A percentile compares a stretch with the other conserved stretches of the same genome.
Conservation (phyloP, 306 rosid species). For the Myrica gale region DNA sequence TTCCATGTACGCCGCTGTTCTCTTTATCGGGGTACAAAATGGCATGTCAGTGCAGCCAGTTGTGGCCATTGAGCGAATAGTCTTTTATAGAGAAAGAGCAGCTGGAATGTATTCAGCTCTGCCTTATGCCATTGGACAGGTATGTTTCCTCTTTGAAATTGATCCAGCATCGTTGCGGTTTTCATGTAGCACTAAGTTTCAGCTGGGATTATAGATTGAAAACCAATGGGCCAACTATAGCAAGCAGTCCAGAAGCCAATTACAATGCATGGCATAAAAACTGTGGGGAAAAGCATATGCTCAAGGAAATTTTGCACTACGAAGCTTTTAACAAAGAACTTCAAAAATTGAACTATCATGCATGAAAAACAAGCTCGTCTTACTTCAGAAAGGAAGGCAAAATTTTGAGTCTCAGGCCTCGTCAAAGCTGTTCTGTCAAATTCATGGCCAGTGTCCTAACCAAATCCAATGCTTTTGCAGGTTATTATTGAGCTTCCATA, state of each 20-base stretch:
- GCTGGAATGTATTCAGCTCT: constrained; percentile 90
- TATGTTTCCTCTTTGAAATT: constrained; percentile 7
- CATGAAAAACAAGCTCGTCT: not conserved
- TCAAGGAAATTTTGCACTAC: not conserved
- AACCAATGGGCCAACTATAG: not conserved
- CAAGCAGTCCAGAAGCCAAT: not conserved
- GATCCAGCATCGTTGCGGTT: not conserved
- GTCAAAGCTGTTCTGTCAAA: not conserved
- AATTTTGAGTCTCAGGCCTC: not conserved
- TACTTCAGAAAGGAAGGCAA: not conserved
- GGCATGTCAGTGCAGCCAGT: constrained; percentile 71
- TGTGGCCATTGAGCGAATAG: constrained; percentile 79
- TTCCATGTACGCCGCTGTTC: constrained; percentile 74
- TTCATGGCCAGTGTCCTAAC: not conserved
- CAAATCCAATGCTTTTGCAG: constrained; percentile 40
- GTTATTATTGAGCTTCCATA: constrained; percentile 75
- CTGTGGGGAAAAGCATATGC: not conserved
- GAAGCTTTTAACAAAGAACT: not conserved
- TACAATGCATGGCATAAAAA: not conserved
- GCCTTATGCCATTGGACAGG: constrained; percentile 87
- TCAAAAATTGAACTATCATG: not conserved
- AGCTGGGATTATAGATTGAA: not conserved
- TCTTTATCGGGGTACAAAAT: constrained; percentile 73
- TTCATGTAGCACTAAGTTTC: not conserved
- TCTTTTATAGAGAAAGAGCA: constrained; percentile 83